Evolutionary conservation across 805 yeast species (phyloP), one percentile per base, ranked within the genome.

Genomic region (Lachancea cidri): DNA sequence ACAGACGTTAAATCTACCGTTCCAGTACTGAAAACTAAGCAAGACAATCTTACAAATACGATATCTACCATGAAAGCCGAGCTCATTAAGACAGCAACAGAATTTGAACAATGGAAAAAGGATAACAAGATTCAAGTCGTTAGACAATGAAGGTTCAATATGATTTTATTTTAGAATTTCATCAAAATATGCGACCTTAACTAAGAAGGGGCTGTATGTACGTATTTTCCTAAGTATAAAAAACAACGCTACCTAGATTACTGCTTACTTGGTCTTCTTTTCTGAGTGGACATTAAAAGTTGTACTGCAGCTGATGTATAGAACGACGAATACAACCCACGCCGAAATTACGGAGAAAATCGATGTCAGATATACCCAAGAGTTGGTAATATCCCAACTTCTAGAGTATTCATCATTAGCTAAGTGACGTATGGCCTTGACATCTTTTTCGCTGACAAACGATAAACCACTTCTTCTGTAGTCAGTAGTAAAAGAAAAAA

Each of bases 361-460:
- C 36, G 88, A 74, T 17, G 84, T 72, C 46, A 91, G 65, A 61
- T 93, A 93, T 38, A 89, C 87, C 95, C 96, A 87, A 1, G 97
- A 77, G 64, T 89, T 89, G 20, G 95, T 72, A 55, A 93, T 91
- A 46, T 84, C 86, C 91, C 93, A 93, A 33, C 94, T 82, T 65
- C 98, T 78, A 46, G 83, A 81, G 70, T 80, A 93, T 68, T 94
- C 98, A 60, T 93, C 95, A 62, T 89, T 91, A 45, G 98, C 97
- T 55, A 86, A 74, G 64, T 93, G 98, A 63, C 98, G 80, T 35
- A 93, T 81, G 2, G 98, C 80, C 40, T 87, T 86, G 15, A 83
- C 79, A 41, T 73, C 73, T 46, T 75, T 72, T 53, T 82, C 86
- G 19, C 70, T 70, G 39, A 91, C 60, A 62, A 71, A 88, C 17